phyloP scores from a whole-genome alignment of 306 rosid genomes.

The Senna tora region DNA sequence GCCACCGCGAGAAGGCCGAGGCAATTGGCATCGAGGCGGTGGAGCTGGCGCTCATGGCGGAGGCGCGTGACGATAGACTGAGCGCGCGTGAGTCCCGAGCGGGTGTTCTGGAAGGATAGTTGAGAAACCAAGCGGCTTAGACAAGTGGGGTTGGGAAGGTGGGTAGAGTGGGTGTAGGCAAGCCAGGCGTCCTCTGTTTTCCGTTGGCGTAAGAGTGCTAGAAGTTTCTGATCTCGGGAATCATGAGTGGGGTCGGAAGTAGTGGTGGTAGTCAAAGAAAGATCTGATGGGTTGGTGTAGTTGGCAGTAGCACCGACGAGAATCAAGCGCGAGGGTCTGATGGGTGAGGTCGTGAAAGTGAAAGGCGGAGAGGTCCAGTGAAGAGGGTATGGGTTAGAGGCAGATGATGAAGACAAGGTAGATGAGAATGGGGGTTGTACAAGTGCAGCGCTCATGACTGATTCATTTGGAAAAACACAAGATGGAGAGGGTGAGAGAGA shows the following conservation, averaged over 20 bases:
- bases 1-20: constrained; percentile 91
- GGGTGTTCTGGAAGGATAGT: constrained; percentile 63
- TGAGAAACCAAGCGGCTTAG: constrained; percentile 88
- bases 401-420: constrained; percentile 23
- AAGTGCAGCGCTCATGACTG: constrained; percentile 60
- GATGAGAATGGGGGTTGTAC: constrained; percentile 28
- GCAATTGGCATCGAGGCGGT: constrained; percentile 84
- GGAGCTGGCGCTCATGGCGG: constrained; percentile 86
- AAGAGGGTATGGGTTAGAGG: constrained; percentile 33
- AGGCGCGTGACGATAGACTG: constrained; percentile 93
- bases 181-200: constrained; percentile 92
- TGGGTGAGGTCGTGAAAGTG: constrained; percentile 32
- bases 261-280: constrained; percentile 36
- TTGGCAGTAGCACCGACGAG: constrained; percentile 39
- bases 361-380: constrained; percentile 40
- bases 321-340: constrained; percentile 38
- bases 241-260: constrained; percentile 7
- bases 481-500: neutral
- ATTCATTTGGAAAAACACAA: constrained; percentile 49
- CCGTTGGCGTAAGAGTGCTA: constrained; percentile 68
- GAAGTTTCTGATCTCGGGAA: constrained; percentile 61
- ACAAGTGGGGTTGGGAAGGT: constrained; percentile 77
- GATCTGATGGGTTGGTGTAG: constrained; percentile 45
- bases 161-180: constrained; percentile 52
- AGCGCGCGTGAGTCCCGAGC: constrained; percentile 71